Evolutionary conservation across 306 rosid species (phyloP), one percentile per base, ranked within the genome.

Genomic region (Oxytropis ochrocephala): DNA sequence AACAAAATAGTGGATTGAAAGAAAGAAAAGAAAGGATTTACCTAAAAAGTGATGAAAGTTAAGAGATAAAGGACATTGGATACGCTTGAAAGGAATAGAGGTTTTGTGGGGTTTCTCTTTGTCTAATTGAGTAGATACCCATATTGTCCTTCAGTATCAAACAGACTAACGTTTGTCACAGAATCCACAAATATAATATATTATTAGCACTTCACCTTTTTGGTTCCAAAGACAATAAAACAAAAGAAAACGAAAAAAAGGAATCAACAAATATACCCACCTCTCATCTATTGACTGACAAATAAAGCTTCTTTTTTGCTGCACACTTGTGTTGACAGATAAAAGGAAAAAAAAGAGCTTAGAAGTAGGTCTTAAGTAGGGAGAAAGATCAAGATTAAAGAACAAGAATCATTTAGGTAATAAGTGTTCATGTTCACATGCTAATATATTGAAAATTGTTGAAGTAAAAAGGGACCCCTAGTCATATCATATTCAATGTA

Each of bases 41-140:
- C 95, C 92, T 91, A 85, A 84, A 95, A 95, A 95, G 99, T 79
- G 83, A 80, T 87, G 99, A 94, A 90, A 88, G 92, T 72, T 73
- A 73, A 59, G 71, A 49, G 56, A 72, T 71, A 87, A 90, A 86
- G 87, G 85, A 68, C 99, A 85, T 87, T 81, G 96, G 99, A 91
- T 91, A 77, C 99, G 78, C 99, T 85, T 75, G 81, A 87, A 85
- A 87, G 82, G 69, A 82, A 67, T 72, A 66, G 87, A 80, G 85
- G 81, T 70, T 78, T 85, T 85, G 90, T 82, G 93, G 89, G 92
- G 77, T 84, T 84, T 83, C 90, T 72, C 85, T 77, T 88, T 88
- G 92, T 86, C 92, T 69, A 82, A 93, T 77, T 67, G 73, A 52
- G 88, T 73, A 72, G 84, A 85, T 88, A 67, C 99, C 95, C 78